A percentile compares a stretch with the other conserved stretches of the same genome.
Evolutionary conservation across 208 protist genomes (phyloP).

Genomic region (Herpetomonas tarakana): DNA sequence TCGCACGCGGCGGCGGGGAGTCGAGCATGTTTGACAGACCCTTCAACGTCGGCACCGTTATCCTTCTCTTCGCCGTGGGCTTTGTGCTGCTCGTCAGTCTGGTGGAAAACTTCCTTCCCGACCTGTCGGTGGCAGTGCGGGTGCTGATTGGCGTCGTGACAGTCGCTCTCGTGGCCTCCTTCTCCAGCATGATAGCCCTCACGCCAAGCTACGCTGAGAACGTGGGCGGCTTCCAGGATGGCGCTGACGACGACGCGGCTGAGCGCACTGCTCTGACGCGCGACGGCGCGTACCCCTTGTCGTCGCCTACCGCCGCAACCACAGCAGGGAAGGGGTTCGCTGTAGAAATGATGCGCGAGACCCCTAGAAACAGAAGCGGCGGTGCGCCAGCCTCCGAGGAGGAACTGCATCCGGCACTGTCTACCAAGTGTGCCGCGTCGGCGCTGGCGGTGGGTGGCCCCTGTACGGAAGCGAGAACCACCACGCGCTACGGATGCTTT

Average conservation of each 20-base stretch:
- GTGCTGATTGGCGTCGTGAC: constrained; percentile 39
- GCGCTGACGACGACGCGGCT: not conserved
- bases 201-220: constrained; percentile 69
- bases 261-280: not conserved
- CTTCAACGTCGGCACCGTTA: constrained; percentile 55
- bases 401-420: too few relatives aligned
- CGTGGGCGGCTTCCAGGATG: constrained; percentile 18
- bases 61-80: constrained; percentile 40
- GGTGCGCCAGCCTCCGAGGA: constrained; percentile 4
- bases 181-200: constrained; percentile 58
- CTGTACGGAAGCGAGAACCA: not conserved
- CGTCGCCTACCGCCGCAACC: not conserved
- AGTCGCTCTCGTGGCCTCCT: constrained; percentile 44
- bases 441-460: not conserved
- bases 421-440: too few relatives aligned
- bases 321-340: not conserved
- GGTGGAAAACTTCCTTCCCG: constrained; percentile 40
- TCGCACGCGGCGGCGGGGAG: constrained; percentile 45
- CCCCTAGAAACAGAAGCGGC: constrained; percentile 4
- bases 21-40: constrained; percentile 48
- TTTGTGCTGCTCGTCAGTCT: constrained; percentile 52
- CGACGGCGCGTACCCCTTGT: too few relatives aligned
- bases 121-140: constrained; percentile 20
- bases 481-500: too few relatives aligned
- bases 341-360: not conserved